These are phyloP conservation scores for Amylocarpus encephaloides DNA, from an alignment of 2,329 filamentous ascomycete genomes.

Conservation along the genomic window DNA sequence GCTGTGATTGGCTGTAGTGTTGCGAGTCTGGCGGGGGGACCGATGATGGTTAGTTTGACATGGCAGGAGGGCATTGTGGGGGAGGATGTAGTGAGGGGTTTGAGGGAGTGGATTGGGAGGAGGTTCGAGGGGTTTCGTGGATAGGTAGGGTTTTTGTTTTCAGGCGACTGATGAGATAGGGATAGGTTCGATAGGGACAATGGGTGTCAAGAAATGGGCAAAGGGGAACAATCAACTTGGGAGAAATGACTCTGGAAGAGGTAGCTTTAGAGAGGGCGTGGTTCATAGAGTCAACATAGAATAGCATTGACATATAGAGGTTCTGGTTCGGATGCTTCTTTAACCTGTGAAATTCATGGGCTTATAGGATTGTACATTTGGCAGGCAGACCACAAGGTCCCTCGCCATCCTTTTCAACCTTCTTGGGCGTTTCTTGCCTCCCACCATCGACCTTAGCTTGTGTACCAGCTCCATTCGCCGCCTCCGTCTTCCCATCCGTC, in stretches of 20 bases:
- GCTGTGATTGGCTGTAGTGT: constrained; percentile 16
- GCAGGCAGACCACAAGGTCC: constrained; percentile 71
- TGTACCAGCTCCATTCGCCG: constrained; percentile 13
- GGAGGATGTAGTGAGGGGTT: constrained; percentile 10
- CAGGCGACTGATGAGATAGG: background rate
- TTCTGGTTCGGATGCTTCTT: background rate
- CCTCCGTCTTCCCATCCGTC: constrained; percentile 5
- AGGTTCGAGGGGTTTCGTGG: constrained; percentile 3
- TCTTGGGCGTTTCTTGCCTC: constrained; percentile 15
- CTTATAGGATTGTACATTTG: constrained; percentile 56
- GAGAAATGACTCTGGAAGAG: too few relatives aligned
- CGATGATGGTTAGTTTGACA: constrained; percentile 16
- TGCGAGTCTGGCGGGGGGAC: constrained; percentile 12
- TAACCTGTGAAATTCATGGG: constrained; percentile 9
- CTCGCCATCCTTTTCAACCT: constrained; percentile 45
- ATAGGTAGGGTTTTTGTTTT: background rate
- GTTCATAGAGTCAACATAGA: too few relatives aligned
- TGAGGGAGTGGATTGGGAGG: constrained; percentile 11
- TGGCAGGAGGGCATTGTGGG: constrained; percentile 22
- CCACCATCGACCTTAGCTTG: constrained; percentile 23
- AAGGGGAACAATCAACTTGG: background rate
- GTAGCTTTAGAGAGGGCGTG: too few relatives aligned
- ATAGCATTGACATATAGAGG: too few relatives aligned
- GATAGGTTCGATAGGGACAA: background rate
- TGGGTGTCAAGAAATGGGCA: too few relatives aligned